Evolutionary conservation across 1,284 basidiomycete genomes (phyloP).

Genomic region (Boletus mariae): DNA sequence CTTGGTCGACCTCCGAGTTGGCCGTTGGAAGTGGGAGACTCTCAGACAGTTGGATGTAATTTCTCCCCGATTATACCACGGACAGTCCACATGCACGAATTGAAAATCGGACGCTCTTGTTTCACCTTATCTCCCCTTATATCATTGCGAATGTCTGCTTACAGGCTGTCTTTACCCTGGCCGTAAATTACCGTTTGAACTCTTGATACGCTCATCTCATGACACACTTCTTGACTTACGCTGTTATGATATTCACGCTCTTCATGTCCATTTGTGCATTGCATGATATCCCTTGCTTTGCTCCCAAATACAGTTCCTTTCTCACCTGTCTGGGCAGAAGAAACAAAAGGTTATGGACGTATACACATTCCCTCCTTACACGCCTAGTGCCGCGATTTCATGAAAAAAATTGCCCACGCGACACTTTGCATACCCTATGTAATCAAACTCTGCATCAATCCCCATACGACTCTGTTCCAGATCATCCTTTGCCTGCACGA

Average conservation of each 20-base stretch:
- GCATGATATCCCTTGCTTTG: constrained; percentile 48
- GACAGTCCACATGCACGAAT: constrained; percentile 7
- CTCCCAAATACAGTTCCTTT: constrained; percentile 39
- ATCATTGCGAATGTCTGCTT: constrained; percentile 7
- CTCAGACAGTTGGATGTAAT: constrained; percentile 49
- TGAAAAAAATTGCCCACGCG: constrained; percentile 61
- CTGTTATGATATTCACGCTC: constrained; percentile 41
- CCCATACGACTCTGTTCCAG: constrained; percentile 54
- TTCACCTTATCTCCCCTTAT: constrained; percentile 1
- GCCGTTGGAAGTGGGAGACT: constrained; percentile 53
- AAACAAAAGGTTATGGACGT: neutral
- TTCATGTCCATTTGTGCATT: constrained; percentile 42
- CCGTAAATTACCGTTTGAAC: constrained; percentile 4
- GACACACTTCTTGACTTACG: constrained; percentile 37
- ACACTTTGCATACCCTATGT: constrained; percentile 66
- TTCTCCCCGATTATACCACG: constrained; percentile 4
- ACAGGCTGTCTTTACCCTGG: constrained; percentile 6
- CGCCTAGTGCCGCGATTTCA: constrained; percentile 49
- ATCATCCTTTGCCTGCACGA: constrained; percentile 85
- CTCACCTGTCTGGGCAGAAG: constrained; percentile 11
- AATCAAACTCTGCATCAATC: constrained; percentile 70
- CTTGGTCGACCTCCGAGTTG: constrained; percentile 66
- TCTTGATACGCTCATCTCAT: constrained; percentile 26
- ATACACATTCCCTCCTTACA: constrained; percentile 26
- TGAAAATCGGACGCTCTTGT: constrained; percentile 24